Evolutionary conservation across 179 eudicot species (phyloP), one percentile per base, ranked within the genome.

Genomic region (Camellia oleifera): DNA sequence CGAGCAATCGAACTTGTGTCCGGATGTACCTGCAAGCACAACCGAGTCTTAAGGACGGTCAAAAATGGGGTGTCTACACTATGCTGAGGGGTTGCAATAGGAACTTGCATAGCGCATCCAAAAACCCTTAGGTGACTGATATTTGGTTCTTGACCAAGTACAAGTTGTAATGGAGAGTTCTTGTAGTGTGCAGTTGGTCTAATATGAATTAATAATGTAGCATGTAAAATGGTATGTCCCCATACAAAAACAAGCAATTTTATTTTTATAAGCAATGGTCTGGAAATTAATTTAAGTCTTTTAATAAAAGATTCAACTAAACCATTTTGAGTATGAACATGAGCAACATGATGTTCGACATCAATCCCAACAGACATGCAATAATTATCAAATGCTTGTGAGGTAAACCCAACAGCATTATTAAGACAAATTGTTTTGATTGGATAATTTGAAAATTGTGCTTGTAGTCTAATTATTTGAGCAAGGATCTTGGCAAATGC

Each of bases 201-300:
- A 3, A 79, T 3, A 2, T 72, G 45, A 2, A 79, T 53, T 15
- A 79, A 26, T 60, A 52, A 3, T 72, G 82, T 13, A 1, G 44
- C 74, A 80, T 74, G 82, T 13, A 74, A 23, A 52, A 80, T 74
- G 7, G 74, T 74, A 73, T 80, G 82, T 20, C 82, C 54, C 74
- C 46, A 72, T 4, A 78, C 26, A 46, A 73, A 80, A 18, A n/a
- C 11, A 1, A 74, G 20, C 3, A 80, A 53, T 52, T 74, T 80
- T 3, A 57, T 73, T 13, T 18, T 74, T 58, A 74, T 74, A 3
- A 80, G 42, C 32, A 65, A 64, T 26, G 74, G 74, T 80, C 67
- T 54, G 26, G 74, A 53, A 54, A 69, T 69, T 45, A 69, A 54
- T 58, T 78, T 15, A 3, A 78, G 40, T 7, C 40, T 0, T n/a